phyloP scores from a whole-genome alignment of 345 rosid species.

The Stellera chamaejasme region DNA sequence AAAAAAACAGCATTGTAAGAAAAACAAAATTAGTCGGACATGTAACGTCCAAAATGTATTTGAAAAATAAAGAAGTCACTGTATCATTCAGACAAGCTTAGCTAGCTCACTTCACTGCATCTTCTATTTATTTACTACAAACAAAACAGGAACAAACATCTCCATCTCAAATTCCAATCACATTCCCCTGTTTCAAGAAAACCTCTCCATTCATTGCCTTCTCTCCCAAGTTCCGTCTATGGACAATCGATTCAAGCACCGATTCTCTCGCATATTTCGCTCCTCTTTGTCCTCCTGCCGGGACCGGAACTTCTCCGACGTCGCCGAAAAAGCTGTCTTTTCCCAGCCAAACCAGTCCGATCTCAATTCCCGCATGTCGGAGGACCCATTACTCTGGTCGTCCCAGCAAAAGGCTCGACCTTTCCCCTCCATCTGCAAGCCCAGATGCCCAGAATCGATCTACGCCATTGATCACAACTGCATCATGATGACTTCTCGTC shows the following conservation, averaged over 20 bases:
- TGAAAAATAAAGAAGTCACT: too few species aligned
- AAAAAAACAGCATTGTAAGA: too few species aligned
- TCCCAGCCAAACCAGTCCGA: slow-evolving; percentile 11
- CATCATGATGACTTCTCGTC: slow-evolving; percentile 17
- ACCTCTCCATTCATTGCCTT: not conserved
- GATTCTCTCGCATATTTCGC: slow-evolving; percentile 56
- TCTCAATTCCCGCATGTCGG: slow-evolving; percentile 6
- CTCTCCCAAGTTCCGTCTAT: slow-evolving; percentile 18
- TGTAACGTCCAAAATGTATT: too few species aligned
- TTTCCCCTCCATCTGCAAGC: slow-evolving; percentile 34
- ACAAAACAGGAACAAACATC: not conserved
- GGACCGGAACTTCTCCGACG: slow-evolving; percentile 48
- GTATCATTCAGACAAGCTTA: too few species aligned
- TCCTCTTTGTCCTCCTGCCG: slow-evolving; percentile 59
- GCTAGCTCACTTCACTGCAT: not conserved
- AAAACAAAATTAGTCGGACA: too few species aligned
- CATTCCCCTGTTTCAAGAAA: not conserved
- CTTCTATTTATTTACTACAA: not conserved
- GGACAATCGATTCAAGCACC: slow-evolving; percentile 55
- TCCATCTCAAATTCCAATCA: not conserved
- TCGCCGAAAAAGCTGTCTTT: slow-evolving; percentile 35
- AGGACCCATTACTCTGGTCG: slow-evolving; percentile 8
- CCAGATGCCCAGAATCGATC: slow-evolving; percentile 21
- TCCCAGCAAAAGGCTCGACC: slow-evolving; percentile 21
- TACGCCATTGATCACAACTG: slow-evolving; percentile 20